Base-by-base conservation (phyloP, 768 basidiomycete genomes). In the Ramaria sp. region DNA sequence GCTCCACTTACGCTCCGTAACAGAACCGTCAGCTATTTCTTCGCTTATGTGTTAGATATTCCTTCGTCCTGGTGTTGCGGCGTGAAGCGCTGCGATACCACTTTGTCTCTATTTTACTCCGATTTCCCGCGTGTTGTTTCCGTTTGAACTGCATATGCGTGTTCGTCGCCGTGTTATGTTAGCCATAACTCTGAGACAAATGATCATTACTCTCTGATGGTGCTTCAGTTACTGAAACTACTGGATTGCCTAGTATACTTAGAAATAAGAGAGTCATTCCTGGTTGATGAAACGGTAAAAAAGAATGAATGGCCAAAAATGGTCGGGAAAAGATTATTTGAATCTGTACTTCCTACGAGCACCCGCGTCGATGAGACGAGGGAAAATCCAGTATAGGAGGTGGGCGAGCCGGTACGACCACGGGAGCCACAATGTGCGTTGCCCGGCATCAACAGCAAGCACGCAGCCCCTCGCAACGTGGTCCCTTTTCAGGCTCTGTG, bases 331-430 rank as follows among this genome's bases (percentile, higher is more conserved):
- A 27, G 2, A 27, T 27, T 27, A 27, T 27, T 13, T 48, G 51
- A 79, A 88, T 51, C 80, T 78, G 63, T 91, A 90, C 68, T 89
- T 89, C 62, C 67, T 72, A 46, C 74, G 73, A 2, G 84, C 84
- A 51, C 69, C 67, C 67, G 75, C 64, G 63, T 89, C 84, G 9
- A 88, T 65, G 45, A 80, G 71, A 0, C 69, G 45, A 3, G 84
- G 88, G 70, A 74, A 75, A 3, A 82, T 52, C 86, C 84, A 88
- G 64, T 85, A 88, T 34, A 83, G 47, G 33, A 82, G 47, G 62
- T 83, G 82, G 0, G 64, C 84, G 6, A 70, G 50, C 34, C 63
- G 62, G 72, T 78, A 63, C 61, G 62, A 56, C 4, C 49, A 52
- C 54, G 86, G 87, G 64, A 83, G 75, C 59, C 83, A 82, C 1